phyloP scores from a whole-genome alignment of 179 eudicot genomes.

The Pouteria campechiana region DNA sequence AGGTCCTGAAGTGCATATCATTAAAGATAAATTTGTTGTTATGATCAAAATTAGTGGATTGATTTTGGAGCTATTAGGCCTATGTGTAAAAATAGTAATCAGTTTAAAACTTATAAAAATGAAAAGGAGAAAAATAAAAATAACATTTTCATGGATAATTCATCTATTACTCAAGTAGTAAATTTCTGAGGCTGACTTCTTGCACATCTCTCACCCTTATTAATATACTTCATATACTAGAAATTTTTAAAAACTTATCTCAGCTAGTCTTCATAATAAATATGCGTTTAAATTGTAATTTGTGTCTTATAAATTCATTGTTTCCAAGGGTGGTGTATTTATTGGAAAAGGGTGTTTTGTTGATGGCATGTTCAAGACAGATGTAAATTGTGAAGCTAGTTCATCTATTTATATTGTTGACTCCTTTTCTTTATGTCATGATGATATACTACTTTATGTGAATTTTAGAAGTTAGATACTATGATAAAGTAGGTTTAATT shows the following conservation, averaged over 20 bases:
- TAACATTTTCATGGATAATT: background rate
- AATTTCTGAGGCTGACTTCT: background rate
- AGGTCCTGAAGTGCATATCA: too few species aligned
- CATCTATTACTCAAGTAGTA: background rate
- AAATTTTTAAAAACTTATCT: too few species aligned
- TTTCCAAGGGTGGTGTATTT: background rate
- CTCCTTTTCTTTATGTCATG: too few species aligned
- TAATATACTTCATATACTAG: background rate
- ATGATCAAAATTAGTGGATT: too few species aligned
- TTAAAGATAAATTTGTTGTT: too few species aligned
- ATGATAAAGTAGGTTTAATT: too few species aligned
- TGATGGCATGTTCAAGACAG: background rate
- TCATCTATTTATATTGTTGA: background rate
- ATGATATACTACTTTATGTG: too few species aligned
- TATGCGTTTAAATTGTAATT: background rate
- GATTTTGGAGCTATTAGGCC: too few species aligned
- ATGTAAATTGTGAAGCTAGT: background rate
- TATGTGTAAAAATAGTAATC: too few species aligned
- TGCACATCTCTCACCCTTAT: background rate
- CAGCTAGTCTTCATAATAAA: background rate
- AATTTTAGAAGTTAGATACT: constrained; percentile 3
- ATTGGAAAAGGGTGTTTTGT: background rate
- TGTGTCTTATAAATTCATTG: background rate
- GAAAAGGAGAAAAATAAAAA: too few species aligned
- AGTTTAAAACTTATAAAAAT: too few species aligned